A percentile compares a stretch with the other conserved stretches of the same genome.
Evolutionary conservation across 257 asterid species (phyloP).

Genomic region (Nicotiana obtusifolia): DNA sequence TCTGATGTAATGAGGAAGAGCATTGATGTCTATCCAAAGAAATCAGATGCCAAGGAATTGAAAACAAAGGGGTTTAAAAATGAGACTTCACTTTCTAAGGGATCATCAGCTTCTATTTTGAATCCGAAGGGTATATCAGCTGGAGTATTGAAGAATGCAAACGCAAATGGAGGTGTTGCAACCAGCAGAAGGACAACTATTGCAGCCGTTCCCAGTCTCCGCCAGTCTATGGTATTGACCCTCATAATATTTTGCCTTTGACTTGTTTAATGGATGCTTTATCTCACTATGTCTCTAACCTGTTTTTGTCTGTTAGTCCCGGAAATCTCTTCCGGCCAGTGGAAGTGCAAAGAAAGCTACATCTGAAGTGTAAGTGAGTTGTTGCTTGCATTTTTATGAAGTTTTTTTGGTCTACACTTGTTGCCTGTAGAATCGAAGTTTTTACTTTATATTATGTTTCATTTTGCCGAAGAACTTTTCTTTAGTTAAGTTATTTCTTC

Average conservation of each 20-base stretch:
- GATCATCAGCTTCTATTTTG: conserved; percentile 9
- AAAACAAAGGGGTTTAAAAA: conserved; percentile 30
- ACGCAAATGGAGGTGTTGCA: conserved; percentile 15
- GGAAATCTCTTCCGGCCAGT: conserved; percentile 31
- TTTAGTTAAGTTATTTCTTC: conserved; percentile 1
- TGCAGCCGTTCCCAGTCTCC: conserved; percentile 33
- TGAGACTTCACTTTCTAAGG: conserved; percentile 34
- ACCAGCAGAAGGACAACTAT: conserved; percentile 29
- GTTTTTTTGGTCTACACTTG: neutral
- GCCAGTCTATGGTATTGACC: conserved; percentile 34
- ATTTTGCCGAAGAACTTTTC: neutral
- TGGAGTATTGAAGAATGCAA: conserved; percentile 7
- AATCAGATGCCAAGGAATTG: conserved; percentile 32
- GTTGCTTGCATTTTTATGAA: neutral
- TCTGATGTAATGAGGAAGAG: conserved; percentile 54
- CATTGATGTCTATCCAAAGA: conserved; percentile 39
- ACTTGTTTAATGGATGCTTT: neutral
- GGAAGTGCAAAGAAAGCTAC: conserved; percentile 26
- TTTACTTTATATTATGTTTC: neutral
- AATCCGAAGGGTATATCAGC: conserved; percentile 13
- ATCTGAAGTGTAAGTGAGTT: conserved; percentile 41
- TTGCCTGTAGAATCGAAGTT: neutral
- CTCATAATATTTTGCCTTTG: neutral
- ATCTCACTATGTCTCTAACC: neutral
- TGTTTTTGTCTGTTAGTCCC: conserved; percentile 28